A percentile compares a stretch with the other conserved stretches of the same genome.
Conservation (phyloP, 164 flowering plant species). For the Paratinospora sagittata region DNA sequence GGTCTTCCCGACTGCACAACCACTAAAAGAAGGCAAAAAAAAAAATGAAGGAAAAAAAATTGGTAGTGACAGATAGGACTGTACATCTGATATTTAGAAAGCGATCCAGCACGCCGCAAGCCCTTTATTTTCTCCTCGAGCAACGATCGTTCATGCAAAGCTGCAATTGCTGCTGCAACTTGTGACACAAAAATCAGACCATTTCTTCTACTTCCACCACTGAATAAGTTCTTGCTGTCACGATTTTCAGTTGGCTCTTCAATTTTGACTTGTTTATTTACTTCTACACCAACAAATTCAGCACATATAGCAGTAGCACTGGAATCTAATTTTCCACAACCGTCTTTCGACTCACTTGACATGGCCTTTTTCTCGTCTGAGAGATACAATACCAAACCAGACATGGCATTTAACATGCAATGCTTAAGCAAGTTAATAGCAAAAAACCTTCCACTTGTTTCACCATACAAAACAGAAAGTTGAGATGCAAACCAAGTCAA, state of each 20-base stretch:
- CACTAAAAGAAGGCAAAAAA: not conserved
- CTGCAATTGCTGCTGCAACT: constrained; percentile 83
- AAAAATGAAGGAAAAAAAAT: not conserved
- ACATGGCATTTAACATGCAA: constrained; percentile 40
- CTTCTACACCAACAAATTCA: constrained; percentile 1
- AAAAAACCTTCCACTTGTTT: constrained; percentile 48
- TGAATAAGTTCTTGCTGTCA: constrained; percentile 8
- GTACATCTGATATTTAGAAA: constrained; percentile 51
- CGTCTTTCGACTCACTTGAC: constrained; percentile 5
- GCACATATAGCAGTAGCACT: constrained; percentile 3
- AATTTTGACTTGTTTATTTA: constrained; percentile 3
- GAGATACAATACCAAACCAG: constrained; percentile 28
- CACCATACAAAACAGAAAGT: constrained; percentile 69
- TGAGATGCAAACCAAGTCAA: constrained; percentile 64
- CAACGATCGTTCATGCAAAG: constrained; percentile 64
- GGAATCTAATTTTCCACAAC: constrained; percentile 1
- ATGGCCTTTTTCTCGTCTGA: constrained; percentile 21
- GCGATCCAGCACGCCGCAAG: constrained; percentile 30
- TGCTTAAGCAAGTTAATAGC: constrained; percentile 49
- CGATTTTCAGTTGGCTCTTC: constrained; percentile 16
- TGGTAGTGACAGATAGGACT: constrained; percentile 2
- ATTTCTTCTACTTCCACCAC: constrained; percentile 7
- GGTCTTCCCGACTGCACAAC: too few relatives aligned
- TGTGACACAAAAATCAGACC: constrained; percentile 55
- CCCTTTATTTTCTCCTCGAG: constrained; percentile 65